A percentile compares a stretch with the other conserved stretches of the same genome.
phyloP scores from a whole-genome alignment of 345 rosid genomes.

The Populus euphratica region DNA sequence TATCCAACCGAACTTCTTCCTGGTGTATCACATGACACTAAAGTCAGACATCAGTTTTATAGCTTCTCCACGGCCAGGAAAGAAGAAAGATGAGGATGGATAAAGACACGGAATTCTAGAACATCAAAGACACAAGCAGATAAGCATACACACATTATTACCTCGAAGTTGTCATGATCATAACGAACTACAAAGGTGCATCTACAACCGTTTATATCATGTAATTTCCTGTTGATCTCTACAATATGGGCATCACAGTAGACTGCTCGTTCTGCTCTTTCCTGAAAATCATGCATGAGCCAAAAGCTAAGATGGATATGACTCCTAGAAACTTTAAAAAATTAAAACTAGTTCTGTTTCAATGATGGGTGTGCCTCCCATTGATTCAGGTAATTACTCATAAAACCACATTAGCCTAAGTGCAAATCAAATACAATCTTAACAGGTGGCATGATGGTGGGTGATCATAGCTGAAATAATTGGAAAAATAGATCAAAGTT shows the following conservation, averaged over 20 bases:
- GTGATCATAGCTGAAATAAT: too few relatives aligned
- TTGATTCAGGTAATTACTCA: background rate
- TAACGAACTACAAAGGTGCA: slow-evolving; percentile 64
- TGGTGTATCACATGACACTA: slow-evolving; percentile 9
- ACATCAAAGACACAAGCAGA: background rate
- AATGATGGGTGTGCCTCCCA: background rate
- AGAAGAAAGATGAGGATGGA: background rate
- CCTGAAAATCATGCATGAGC: slow-evolving; percentile 38
- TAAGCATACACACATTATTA: background rate
- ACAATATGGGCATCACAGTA: slow-evolving; percentile 64
- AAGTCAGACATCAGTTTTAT: background rate
- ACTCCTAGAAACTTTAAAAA: background rate
- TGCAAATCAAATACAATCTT: background rate
- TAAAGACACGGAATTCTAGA: background rate
- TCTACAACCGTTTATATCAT: slow-evolving; percentile 44
- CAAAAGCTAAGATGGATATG: too few relatives aligned
- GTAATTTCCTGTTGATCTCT: slow-evolving; percentile 49
- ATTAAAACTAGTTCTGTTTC: background rate
- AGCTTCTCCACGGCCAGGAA: background rate
- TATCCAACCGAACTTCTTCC: slow-evolving; percentile 40
- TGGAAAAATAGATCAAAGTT: too few relatives aligned
- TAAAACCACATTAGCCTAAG: background rate
- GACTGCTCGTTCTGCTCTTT: slow-evolving; percentile 49
- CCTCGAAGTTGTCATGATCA: slow-evolving; percentile 50
- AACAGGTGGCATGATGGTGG: background rate